Percentiles rank a stretch among this genome's conserved stretches.
These are phyloP conservation scores for Acidomyces sp. DNA, from an alignment of 495 filamentous ascomycete species.

Conservation along the genomic window DNA sequence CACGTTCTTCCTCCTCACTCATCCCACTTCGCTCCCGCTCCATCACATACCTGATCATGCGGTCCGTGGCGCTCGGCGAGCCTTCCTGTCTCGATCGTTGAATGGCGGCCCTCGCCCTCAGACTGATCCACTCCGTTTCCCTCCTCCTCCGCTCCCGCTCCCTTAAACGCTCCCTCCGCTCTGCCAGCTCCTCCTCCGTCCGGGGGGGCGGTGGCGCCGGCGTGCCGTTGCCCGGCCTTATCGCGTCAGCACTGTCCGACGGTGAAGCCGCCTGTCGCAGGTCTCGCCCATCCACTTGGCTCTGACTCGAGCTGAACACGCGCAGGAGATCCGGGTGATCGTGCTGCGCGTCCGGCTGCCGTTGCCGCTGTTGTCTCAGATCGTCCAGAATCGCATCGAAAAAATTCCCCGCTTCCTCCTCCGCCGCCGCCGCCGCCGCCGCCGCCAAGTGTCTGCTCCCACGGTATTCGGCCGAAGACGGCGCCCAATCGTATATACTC, in stretches of 20 bases:
- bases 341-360: conserved; percentile 27
- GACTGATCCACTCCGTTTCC: conserved; percentile 12
- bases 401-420: conserved; percentile 30
- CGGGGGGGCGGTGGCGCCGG: conserved; percentile 11
- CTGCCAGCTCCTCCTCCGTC: conserved; percentile 1
- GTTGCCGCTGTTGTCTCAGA: conserved; percentile 26
- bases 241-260: background rate
- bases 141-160: conserved; percentile 12
- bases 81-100: conserved; percentile 17
- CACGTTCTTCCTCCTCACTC: conserved; percentile 18
- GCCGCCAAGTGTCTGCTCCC: conserved; percentile 19
- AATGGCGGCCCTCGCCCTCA: conserved; percentile 12
- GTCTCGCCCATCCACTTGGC: conserved; percentile 25
- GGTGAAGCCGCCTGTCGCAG: conserved; percentile 8
- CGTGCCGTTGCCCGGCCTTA: conserved; percentile 10
- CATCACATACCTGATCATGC: conserved; percentile 23
- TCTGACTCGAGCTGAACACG: conserved; percentile 23
- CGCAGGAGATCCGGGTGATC: conserved; percentile 28
- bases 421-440: conserved; percentile 27
- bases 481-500: conserved; percentile 48
- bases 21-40: conserved; percentile 19
- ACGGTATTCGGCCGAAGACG: too few species aligned
- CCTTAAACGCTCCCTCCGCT: conserved; percentile 7
- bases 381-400: conserved; percentile 26
- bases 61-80: conserved; percentile 16